These are phyloP conservation scores for Exsudoporus frostii DNA, from an alignment of 768 basidiomycete species.

Conservation along the genomic window DNA sequence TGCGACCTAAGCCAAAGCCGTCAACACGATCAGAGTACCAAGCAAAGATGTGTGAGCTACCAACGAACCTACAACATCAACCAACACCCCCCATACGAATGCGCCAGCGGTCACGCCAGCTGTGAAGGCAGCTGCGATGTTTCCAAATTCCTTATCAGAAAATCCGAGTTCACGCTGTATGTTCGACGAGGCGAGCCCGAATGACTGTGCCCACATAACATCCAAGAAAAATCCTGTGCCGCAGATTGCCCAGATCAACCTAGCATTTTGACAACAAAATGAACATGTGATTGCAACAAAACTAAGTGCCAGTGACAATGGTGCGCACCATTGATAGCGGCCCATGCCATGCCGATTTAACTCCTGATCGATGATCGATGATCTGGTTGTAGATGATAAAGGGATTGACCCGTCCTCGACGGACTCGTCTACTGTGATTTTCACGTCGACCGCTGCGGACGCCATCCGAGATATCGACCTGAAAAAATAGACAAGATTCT, in stretches of 20 bases:
- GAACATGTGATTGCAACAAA: not conserved
- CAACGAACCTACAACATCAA: constrained; percentile 18
- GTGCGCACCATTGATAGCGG: constrained; percentile 16
- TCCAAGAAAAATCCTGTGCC: constrained; percentile 10
- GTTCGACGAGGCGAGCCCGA: not conserved
- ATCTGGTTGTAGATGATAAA: constrained; percentile 2
- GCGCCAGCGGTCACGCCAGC: constrained; percentile 4
- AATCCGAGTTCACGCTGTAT: constrained; percentile 17
- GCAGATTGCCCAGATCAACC: constrained; percentile 16
- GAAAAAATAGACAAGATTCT: not conserved
- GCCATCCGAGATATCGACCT: not conserved
- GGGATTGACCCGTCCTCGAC: not conserved
- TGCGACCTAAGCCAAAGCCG: constrained; percentile 6
- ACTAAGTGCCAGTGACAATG: not conserved
- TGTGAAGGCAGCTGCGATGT: not conserved
- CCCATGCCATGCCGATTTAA: constrained; percentile 14
- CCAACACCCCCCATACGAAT: constrained; percentile 14
- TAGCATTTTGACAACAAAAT: not conserved
- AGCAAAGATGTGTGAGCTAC: not conserved
- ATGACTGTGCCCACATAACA: constrained; percentile 3
- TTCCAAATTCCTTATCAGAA: constrained; percentile 16
- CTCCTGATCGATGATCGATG: constrained; percentile 8
- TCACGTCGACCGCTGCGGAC: not conserved
- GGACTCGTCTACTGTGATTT: not conserved
- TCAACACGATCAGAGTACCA: not conserved